phyloP scores from a whole-genome alignment of 2,329 filamentous ascomycete species.

The Ascochyta clinopodiicola region DNA sequence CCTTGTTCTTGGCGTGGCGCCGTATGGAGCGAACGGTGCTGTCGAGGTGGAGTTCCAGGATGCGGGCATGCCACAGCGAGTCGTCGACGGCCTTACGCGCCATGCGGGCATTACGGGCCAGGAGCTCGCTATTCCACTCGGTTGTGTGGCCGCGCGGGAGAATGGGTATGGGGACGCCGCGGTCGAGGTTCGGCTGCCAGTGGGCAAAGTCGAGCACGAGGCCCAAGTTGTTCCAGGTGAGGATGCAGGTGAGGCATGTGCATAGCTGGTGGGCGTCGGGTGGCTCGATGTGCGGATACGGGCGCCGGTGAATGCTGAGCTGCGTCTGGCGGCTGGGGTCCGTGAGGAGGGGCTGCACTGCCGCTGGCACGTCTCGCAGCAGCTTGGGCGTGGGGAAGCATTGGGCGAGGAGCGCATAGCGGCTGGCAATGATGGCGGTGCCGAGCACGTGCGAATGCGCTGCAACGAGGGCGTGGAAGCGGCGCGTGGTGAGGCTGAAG shows the following conservation, averaged over 20 bases:
- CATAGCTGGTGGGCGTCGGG: slow-evolving; percentile 59
- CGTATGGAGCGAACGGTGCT: slow-evolving; percentile 56
- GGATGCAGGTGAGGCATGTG: slow-evolving; percentile 63
- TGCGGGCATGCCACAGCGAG: slow-evolving; percentile 59
- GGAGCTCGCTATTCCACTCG: slow-evolving; percentile 59
- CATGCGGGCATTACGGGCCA: slow-evolving; percentile 52
- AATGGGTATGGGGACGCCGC: slow-evolving; percentile 59
- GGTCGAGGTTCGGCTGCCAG: slow-evolving; percentile 62
- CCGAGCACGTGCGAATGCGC: slow-evolving; percentile 55
- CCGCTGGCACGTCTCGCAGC: slow-evolving; percentile 50
- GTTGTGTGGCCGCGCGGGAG: slow-evolving; percentile 57
- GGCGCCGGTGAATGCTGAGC: slow-evolving; percentile 56
- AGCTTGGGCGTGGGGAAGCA: slow-evolving; percentile 61
- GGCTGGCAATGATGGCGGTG: slow-evolving; percentile 51
- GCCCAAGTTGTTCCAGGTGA: slow-evolving; percentile 64
- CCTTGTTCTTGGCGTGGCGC: slow-evolving; percentile 58
- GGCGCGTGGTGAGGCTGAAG: slow-evolving; percentile 53
- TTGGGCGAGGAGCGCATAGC: slow-evolving; percentile 59
- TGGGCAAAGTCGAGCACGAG: slow-evolving; percentile 63
- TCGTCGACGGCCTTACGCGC: slow-evolving; percentile 56
- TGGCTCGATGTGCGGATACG: slow-evolving; percentile 60
- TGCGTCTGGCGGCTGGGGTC: slow-evolving; percentile 52
- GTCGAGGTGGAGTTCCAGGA: slow-evolving; percentile 58
- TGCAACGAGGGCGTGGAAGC: slow-evolving; percentile 54
- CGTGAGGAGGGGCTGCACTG: slow-evolving; percentile 49